Base-by-base conservation (phyloP, 345 rosid species). In the Clarkia xantiana region DNA sequence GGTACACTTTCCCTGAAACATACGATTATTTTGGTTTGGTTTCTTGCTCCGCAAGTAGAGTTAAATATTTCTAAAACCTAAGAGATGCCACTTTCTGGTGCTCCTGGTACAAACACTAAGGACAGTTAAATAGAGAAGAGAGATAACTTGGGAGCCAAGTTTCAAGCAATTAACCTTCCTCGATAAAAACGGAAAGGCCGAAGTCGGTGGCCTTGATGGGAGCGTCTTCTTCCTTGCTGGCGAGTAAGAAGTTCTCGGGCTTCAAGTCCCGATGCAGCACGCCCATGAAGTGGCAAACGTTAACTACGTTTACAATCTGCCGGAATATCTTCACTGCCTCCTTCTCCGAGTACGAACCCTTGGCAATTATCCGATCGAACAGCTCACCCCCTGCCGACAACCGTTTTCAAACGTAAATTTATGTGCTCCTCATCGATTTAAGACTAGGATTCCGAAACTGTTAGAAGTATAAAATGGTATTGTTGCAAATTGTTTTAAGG, bases 281-380 rank as follows among this genome's bases (percentile, higher is more conserved):
- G 2, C 98, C 98, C 96, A 86, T 83, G 49, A 86, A 86, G 66
- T 84, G 94, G 59, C 98, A 91, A 39, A 69, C 94, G 55, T 84
- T 86, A 23, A 84, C 96, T 52, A 86, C 89, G 59, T 81, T 86
- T 56, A 86, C 79, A 34, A 86, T 71, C 73, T 86, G 84, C 71
- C 86, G 63, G 42, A 70, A 67, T 48, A 91, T 73, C 14, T 52
- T 61, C 41, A 89, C 84, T 14, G 98, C 98, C 67, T 79, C 87
- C 51, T 66, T 69, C 68, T 91, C 96, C 0, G 96, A 76, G 52
- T 83, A 91, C 47, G 65, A 69, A 50, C 93, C 82, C 66, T 67
- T 86, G 17, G 76, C 71, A 23, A 69, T 79, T 12, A 91, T 84
- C 69, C 94, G 67, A 66, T 86, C 96, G 51, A 86, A 86, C 12